Evolutionary conservation across 208 protist genomes (phyloP).

Genomic region (Trypanosoma mega): DNA sequence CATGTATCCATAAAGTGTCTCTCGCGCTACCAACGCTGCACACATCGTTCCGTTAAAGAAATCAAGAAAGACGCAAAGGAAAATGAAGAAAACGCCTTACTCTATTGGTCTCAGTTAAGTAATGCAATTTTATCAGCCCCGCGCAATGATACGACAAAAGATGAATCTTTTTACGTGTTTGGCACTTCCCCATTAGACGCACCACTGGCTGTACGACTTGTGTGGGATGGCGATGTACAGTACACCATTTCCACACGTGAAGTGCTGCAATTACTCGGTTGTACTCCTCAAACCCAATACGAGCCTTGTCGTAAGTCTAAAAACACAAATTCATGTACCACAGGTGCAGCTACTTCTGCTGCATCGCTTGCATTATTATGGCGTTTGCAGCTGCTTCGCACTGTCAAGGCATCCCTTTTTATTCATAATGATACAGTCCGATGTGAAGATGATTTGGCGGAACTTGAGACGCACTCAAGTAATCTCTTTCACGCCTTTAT

Average conservation of each 20-base stretch:
- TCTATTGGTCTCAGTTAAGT: neutral
- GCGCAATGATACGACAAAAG: neutral
- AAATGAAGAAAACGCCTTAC: neutral
- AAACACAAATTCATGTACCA: neutral
- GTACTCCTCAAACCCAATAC: too few relatives aligned
- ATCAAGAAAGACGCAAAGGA: neutral
- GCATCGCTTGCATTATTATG: constrained; percentile 57
- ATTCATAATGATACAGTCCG: constrained; percentile 43
- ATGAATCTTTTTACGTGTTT: neutral
- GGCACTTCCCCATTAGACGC: neutral
- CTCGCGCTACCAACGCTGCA: neutral
- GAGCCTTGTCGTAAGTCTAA: neutral
- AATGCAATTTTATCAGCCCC: neutral
- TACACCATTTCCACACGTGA: neutral
- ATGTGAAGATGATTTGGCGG: constrained; percentile 42
- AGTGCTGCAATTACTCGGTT: too few relatives aligned
- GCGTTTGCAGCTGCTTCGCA: constrained; percentile 47
- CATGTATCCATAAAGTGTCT: neutral
- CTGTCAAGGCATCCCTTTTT: constrained; percentile 44
- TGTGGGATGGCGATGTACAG: neutral
- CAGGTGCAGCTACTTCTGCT: constrained; percentile 9
- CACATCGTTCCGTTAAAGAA: neutral
- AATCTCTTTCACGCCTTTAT: constrained; percentile 37
- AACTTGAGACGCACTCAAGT: constrained; percentile 36
- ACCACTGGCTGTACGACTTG: neutral